These are phyloP conservation scores for Nematodospora anomalae DNA, from an alignment of 1,139 yeast species.

Conservation along the genomic window DNA sequence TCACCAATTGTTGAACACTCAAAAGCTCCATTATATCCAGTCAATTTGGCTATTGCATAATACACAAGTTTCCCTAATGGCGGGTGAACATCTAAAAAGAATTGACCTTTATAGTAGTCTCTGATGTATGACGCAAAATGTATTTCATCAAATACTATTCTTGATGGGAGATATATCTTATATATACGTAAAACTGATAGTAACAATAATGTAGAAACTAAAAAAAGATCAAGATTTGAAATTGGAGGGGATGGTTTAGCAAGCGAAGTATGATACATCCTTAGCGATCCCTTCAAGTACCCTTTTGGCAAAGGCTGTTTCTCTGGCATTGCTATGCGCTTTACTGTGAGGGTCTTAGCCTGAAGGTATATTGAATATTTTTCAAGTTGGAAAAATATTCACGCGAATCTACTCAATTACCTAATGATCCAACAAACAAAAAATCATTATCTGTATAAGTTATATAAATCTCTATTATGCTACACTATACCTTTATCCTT, in stretches of 20 bases:
- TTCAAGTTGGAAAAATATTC: too few species aligned
- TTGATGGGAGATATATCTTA: conserved; percentile 63
- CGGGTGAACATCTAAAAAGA: conserved; percentile 62
- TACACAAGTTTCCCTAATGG: conserved; percentile 57
- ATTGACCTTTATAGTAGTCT: conserved; percentile 60
- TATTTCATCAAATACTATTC: conserved; percentile 93
- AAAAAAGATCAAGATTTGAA: not conserved
- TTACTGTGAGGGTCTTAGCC: conserved; percentile 2
- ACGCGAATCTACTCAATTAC: too few species aligned
- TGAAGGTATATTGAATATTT: too few species aligned
- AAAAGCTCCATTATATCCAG: conserved; percentile 48
- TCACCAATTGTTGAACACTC: conserved; percentile 34
- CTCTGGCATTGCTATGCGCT: not conserved
- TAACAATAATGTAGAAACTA: not conserved
- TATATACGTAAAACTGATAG: conserved; percentile 43
- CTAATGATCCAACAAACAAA: conserved; percentile 3
- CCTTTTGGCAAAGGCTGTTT: not conserved
- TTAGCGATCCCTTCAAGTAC: not conserved
- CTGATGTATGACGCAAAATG: conserved; percentile 45
- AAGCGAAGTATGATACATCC: not conserved
- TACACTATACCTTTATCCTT: conserved; percentile 8
- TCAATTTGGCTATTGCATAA: conserved; percentile 37
- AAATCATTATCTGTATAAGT: too few species aligned
- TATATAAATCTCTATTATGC: conserved; percentile 7
- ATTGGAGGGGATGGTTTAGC: not conserved